phyloP scores from a whole-genome alignment of 1,139 yeast genomes.

The Kurtzmaniella quercitrusa region DNA sequence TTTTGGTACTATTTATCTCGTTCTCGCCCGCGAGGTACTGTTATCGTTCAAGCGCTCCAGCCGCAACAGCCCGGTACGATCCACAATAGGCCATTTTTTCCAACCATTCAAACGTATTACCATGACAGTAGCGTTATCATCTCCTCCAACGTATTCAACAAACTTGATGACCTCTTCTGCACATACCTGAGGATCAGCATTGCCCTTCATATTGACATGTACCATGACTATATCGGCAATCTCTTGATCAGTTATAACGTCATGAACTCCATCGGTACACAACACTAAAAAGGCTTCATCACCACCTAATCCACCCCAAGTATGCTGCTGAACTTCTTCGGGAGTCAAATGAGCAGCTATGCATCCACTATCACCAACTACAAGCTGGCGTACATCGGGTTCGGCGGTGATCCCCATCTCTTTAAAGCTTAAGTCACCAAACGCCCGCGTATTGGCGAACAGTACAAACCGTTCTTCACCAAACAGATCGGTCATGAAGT shows the following conservation, averaged over 20 bases:
- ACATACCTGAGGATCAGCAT: slow-evolving; percentile 82
- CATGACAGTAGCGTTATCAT: slow-evolving; percentile 89
- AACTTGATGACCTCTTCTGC: slow-evolving; percentile 82
- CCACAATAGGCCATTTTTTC: slow-evolving; percentile 87
- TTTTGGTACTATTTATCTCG: no score
- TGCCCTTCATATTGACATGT: slow-evolving; percentile 64
- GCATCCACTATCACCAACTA: slow-evolving; percentile 51
- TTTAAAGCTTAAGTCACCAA: slow-evolving; percentile 83
- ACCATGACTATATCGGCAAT: slow-evolving; percentile 79
- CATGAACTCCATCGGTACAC: slow-evolving; percentile 85
- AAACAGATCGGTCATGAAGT: slow-evolving; percentile 83
- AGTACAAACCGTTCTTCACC: slow-evolving; percentile 86
- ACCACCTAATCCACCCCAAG: slow-evolving; percentile 61
- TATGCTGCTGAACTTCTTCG: slow-evolving; percentile 35
- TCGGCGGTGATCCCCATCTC: slow-evolving; percentile 86
- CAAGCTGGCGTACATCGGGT: slow-evolving; percentile 73
- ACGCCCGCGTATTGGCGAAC: slow-evolving; percentile 87
- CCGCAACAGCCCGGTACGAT: slow-evolving; percentile 77
- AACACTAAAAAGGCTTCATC: slow-evolving; percentile 78
- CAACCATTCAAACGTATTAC: slow-evolving; percentile 81
- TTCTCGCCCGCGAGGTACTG: not conserved
- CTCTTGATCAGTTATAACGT: slow-evolving; percentile 81
- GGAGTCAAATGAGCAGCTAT: slow-evolving; percentile 31
- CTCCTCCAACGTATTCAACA: slow-evolving; percentile 85
- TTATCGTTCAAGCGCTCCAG: slow-evolving; percentile 62